Percentiles rank a stretch among this genome's conserved stretches.
These are phyloP conservation scores for Eremothecium gossypii DNA, from an alignment of 1,139 yeast genomes.

Conservation along the genomic window DNA sequence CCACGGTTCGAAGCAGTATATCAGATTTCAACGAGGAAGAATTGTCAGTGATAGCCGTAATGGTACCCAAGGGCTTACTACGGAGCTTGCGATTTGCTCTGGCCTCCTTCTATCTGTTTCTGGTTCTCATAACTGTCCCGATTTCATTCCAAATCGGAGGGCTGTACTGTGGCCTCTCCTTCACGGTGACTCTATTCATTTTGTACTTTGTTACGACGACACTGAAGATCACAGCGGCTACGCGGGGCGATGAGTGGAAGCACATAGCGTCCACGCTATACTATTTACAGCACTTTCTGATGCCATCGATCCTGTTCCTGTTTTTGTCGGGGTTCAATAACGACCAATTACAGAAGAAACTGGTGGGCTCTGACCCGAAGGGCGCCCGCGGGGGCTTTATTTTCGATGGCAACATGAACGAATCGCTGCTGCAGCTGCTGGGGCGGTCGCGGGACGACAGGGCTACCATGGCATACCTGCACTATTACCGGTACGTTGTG, in stretches of 20 bases:
- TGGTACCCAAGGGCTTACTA: constrained; percentile 14
- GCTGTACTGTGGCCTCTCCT: constrained; percentile 76
- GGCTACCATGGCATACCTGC: constrained; percentile 17
- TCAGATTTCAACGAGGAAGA: no score
- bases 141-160: constrained; percentile 96
- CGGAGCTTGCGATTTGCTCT: constrained; percentile 31
- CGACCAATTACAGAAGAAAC: constrained; percentile 16
- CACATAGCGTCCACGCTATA: constrained; percentile 36
- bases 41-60: not conserved
- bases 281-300: constrained; percentile 70
- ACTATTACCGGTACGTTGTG: constrained; percentile 34
- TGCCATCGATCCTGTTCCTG: constrained; percentile 59
- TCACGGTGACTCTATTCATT: constrained; percentile 63
- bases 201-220: constrained; percentile 69
- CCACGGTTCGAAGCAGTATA: no score
- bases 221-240: constrained; percentile 46
- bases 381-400: not conserved
- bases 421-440: constrained; percentile 16
- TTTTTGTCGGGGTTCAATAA: constrained; percentile 50
- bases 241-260: constrained; percentile 40
- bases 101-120: constrained; percentile 51
- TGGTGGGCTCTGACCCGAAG: constrained; percentile 4
- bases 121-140: constrained; percentile 78
- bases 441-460: constrained; percentile 11
- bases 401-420: constrained; percentile 17